Conservation (phyloP, 768 basidiomycete species). For the Trametes sanguinea region DNA sequence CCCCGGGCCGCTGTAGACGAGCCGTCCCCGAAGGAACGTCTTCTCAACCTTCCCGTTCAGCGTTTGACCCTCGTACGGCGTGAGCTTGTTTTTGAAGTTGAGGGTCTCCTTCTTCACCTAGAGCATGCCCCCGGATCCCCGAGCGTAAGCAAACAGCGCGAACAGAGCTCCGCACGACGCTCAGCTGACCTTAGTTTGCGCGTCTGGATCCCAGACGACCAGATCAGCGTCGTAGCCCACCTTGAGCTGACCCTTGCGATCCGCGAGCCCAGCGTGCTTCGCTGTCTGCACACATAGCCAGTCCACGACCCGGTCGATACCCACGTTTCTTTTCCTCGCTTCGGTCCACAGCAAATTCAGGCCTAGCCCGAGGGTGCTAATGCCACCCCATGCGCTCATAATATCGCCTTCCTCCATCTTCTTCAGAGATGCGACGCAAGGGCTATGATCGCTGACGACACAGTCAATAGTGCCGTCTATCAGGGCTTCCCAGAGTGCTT, state of each 20-base stretch:
- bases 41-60: constrained; percentile 72
- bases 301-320: constrained; percentile 61
- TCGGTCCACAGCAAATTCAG: constrained; percentile 91
- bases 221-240: constrained; percentile 86
- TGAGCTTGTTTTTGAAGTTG: constrained; percentile 92
- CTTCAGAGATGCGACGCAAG: constrained; percentile 84
- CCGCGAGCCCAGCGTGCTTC: constrained; percentile 71
- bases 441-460: constrained; percentile 96
- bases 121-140: constrained; percentile 13
- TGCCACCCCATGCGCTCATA: constrained; percentile 94
- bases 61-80: constrained; percentile 79
- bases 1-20: constrained; percentile 57
- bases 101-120: constrained; percentile 76
- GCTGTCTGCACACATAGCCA: constrained; percentile 81
- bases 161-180: not conserved
- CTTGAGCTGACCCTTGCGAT: constrained; percentile 69
- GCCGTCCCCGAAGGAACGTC: constrained; percentile 76
- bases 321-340: constrained; percentile 56
- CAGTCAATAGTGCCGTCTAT: constrained; percentile 84
- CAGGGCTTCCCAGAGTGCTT: constrained; percentile 80
- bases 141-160: constrained; percentile 5
- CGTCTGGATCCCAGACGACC: constrained; percentile 76
- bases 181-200: constrained; percentile 41
- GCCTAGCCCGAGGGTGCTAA: constrained; percentile 88
- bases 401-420: constrained; percentile 74